phyloP scores from a whole-genome alignment of 257 asterid genomes.

The Solanum clarkiae region DNA sequence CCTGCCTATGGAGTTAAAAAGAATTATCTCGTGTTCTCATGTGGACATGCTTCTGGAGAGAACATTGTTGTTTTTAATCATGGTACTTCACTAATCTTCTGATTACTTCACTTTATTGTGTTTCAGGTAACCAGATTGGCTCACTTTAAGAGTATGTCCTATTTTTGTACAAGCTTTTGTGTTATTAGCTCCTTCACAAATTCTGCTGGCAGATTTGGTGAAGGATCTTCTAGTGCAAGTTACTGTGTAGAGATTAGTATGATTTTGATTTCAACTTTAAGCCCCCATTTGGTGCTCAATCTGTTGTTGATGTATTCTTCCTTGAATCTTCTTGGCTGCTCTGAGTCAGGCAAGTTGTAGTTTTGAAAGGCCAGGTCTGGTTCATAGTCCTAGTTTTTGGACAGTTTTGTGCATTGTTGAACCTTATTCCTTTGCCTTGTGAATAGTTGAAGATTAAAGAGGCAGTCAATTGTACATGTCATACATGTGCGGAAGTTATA shows the following conservation, averaged over 20 bases:
- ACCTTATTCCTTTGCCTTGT: not conserved
- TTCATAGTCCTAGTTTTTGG: not conserved
- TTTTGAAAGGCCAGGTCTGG: slow-evolving; percentile 4
- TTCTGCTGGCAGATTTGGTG: not conserved
- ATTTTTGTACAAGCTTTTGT: not conserved
- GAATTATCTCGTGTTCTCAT: not conserved
- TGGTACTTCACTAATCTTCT: not conserved
- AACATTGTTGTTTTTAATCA: not conserved
- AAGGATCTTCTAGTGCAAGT: not conserved
- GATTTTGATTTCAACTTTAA: not conserved
- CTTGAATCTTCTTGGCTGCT: not conserved
- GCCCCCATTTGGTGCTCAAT: not conserved
- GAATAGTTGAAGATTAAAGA: not conserved
- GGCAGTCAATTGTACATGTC: not conserved
- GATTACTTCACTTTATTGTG: not conserved
- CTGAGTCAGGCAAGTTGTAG: not conserved
- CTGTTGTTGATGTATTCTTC: not conserved
- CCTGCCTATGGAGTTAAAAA: not conserved
- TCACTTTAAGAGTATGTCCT: not conserved
- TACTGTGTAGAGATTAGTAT: not conserved
- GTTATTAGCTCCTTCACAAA: not conserved
- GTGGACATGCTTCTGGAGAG: not conserved
- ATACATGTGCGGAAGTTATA: not conserved
- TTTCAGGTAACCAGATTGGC: not conserved
- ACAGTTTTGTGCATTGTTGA: slow-evolving; percentile 3